Conservation (phyloP, 2,329 filamentous ascomycete species). For the Torrubiella hemipterigena region DNA sequence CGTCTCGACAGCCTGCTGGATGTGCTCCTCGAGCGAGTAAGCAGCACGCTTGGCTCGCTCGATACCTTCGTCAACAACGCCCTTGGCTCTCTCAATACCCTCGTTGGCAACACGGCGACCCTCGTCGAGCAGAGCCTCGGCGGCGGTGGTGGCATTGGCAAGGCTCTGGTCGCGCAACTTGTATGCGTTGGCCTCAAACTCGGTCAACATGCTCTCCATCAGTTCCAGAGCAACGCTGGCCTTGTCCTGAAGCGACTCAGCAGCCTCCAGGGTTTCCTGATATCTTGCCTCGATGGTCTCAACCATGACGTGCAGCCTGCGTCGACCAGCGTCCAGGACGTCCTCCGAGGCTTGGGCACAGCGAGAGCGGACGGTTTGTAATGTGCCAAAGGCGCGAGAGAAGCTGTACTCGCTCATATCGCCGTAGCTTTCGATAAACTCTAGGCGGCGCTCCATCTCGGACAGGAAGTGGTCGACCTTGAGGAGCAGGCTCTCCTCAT, state of each 20-base stretch:
- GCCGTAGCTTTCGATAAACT: conserved; percentile 79
- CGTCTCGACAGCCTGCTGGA: conserved; percentile 63
- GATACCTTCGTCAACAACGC: conserved; percentile 69
- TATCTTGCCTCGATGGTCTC: conserved; percentile 85
- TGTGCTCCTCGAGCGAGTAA: conserved; percentile 70
- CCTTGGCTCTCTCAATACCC: conserved; percentile 59
- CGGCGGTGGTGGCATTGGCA: conserved; percentile 51
- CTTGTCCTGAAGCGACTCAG: conserved; percentile 85
- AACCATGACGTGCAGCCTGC: conserved; percentile 77
- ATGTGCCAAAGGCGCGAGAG: conserved; percentile 70
- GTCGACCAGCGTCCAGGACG: conserved; percentile 74
- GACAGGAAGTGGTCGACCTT: conserved; percentile 70
- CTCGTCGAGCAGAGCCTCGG: conserved; percentile 62
- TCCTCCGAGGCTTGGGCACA: conserved; percentile 87
- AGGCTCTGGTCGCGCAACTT: conserved; percentile 70
- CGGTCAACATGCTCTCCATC: conserved; percentile 72
- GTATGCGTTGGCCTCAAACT: conserved; percentile 73
- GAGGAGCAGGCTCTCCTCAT: conserved; percentile 49
- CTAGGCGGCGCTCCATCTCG: conserved; percentile 76
- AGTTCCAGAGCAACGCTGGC: conserved; percentile 76
- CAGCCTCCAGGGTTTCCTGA: conserved; percentile 71
- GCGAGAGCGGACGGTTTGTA: conserved; percentile 75
- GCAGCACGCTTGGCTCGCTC: conserved; percentile 75
- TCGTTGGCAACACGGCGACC: conserved; percentile 73
- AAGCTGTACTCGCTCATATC: conserved; percentile 77